Evolutionary conservation across 306 rosid genomes (phyloP).

Genomic region (Prinsepia uniflora): DNA sequence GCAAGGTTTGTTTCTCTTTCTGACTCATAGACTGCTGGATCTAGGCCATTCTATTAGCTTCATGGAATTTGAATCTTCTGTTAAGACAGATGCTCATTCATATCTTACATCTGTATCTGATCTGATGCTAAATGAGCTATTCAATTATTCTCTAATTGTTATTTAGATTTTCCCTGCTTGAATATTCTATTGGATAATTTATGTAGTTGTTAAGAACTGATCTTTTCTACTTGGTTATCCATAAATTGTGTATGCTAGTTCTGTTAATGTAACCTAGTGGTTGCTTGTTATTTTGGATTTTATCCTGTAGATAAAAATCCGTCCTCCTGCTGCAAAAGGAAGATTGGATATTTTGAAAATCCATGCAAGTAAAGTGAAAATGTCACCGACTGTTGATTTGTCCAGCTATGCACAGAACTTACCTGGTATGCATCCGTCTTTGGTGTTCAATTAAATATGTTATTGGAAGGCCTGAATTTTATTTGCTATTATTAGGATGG

Average conservation of each 20-base stretch:
- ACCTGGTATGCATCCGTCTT: conserved; percentile 56
- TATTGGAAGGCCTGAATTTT: conserved; percentile 27
- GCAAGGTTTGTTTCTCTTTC: conserved; percentile 70
- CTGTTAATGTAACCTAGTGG: neutral
- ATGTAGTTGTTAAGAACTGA: neutral
- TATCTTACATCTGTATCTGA: neutral
- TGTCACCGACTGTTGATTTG: conserved; percentile 84
- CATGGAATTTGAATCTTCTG: conserved; percentile 12
- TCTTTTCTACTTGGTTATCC: conserved; percentile 24
- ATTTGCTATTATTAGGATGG: conserved; percentile 63
- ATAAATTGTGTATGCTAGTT: conserved; percentile 16
- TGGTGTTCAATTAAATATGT: conserved; percentile 13
- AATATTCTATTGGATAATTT: neutral
- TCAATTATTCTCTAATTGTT: neutral
- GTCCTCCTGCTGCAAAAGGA: conserved; percentile 85
- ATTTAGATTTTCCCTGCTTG: neutral
- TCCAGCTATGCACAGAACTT: conserved; percentile 80
- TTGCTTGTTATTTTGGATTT: conserved; percentile 26
- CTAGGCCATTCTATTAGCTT: conserved; percentile 17
- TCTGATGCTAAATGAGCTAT: neutral
- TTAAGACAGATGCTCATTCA: conserved; percentile 9
- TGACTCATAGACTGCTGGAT: conserved; percentile 1
- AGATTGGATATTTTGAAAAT: conserved; percentile 86
- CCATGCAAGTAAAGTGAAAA: conserved; percentile 88
- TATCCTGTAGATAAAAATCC: conserved; percentile 68